Percentiles rank a stretch among this genome's conserved stretches.
These are phyloP conservation scores for Candida railenensis DNA, from an alignment of 805 yeast species.

Conservation along the genomic window DNA sequence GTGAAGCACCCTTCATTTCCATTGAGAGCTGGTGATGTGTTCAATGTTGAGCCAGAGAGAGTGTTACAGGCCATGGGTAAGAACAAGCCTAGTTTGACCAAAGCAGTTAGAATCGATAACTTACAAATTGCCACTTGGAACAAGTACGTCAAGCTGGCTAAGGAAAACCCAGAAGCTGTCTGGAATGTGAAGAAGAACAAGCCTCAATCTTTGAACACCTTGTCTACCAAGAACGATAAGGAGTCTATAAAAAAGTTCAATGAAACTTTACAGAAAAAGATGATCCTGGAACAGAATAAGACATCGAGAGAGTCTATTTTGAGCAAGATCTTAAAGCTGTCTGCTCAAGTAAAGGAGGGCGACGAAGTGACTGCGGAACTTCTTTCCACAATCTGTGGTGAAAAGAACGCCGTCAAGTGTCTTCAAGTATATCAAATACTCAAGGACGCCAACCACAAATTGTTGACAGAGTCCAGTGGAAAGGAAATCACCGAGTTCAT, in stretches of 20 bases:
- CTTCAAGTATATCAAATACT: constrained; percentile 29
- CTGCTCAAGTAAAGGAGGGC: constrained; percentile 20
- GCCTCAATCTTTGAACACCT: constrained; percentile 34
- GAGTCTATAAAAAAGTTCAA: constrained; percentile 28
- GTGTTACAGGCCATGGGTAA: constrained; percentile 86
- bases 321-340: constrained; percentile 36
- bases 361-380: constrained; percentile 25
- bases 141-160: constrained; percentile 60
- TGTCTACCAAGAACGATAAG: constrained; percentile 14
- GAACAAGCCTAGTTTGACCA: constrained; percentile 70
- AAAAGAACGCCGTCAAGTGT: constrained; percentile 34
- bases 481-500: constrained; percentile 25
- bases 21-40: constrained; percentile 81
- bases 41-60: constrained; percentile 79
- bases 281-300: constrained; percentile 40
- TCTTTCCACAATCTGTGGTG: constrained; percentile 38
- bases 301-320: constrained; percentile 50
- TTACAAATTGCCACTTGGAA: constrained; percentile 77
- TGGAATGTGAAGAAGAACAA: constrained; percentile 51
- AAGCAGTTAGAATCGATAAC: constrained; percentile 68
- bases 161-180: constrained; percentile 52
- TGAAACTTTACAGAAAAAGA: constrained; percentile 38
- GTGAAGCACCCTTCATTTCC: constrained; percentile 79
- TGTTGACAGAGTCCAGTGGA: constrained; percentile 16
- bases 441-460: constrained; percentile 23